phyloP scores from a whole-genome alignment of 106 monocot genomes.

The Dendrobium huoshanense region DNA sequence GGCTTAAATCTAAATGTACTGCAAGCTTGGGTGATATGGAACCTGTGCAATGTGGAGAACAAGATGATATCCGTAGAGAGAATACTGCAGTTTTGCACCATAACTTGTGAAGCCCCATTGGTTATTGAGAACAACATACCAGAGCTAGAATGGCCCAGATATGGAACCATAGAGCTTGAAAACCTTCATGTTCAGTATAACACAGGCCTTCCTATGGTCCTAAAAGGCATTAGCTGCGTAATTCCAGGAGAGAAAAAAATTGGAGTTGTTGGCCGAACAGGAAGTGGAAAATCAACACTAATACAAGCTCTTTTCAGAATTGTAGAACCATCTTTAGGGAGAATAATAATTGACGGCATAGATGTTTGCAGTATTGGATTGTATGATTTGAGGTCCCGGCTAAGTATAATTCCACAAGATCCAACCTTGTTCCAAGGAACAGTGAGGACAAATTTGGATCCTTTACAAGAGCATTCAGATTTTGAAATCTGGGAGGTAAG shows the following conservation, averaged over 20 bases:
- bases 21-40: constrained; percentile 85
- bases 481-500: constrained; percentile 79
- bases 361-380: constrained; percentile 66
- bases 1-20: constrained; percentile 74
- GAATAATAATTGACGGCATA: constrained; percentile 61
- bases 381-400: constrained; percentile 68
- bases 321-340: constrained; percentile 69
- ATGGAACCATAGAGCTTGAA: constrained; percentile 51
- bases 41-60: constrained; percentile 83
- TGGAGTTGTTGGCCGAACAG: constrained; percentile 82
- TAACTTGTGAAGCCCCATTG: constrained; percentile 58
- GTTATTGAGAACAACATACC: constrained; percentile 50
- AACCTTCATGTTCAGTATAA: constrained; percentile 56
- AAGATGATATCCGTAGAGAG: constrained; percentile 97
- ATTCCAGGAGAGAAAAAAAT: constrained; percentile 71
- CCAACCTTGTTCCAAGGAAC: constrained; percentile 84
- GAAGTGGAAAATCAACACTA: constrained; percentile 97
- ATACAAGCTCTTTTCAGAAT: constrained; percentile 80
- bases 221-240: constrained; percentile 65
- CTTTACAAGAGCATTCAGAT: constrained; percentile 64
- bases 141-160: constrained; percentile 45
- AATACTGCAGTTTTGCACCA: constrained; percentile 63
- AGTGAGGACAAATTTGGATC: constrained; percentile 77
- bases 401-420: constrained; percentile 96
- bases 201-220: constrained; percentile 51